phyloP scores from a whole-genome alignment of 1,284 basidiomycete species.

The Melanopsichium pennsylvanicum region DNA sequence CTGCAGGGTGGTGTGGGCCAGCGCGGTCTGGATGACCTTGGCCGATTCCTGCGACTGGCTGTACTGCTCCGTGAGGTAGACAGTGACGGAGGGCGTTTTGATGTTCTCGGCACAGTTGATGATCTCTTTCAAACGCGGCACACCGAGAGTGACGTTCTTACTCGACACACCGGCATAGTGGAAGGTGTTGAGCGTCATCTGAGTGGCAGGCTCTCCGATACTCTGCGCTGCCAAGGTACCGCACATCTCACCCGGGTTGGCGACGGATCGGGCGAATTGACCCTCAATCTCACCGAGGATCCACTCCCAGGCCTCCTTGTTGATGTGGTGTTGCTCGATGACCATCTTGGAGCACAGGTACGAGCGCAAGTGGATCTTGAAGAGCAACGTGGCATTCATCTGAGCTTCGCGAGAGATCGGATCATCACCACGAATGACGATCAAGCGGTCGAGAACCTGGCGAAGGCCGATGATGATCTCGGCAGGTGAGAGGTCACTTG shows the following conservation, averaged over 20 bases:
- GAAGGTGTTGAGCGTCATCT: constrained; percentile 99
- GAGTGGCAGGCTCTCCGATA: constrained; percentile 98
- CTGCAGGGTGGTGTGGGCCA: constrained; percentile 91
- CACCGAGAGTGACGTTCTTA: constrained; percentile 98
- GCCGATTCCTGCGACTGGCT: constrained; percentile 70
- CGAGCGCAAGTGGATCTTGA: constrained; percentile 74
- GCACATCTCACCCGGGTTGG: constrained; percentile 97
- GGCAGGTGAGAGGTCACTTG: constrained; percentile 86
- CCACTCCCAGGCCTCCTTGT: constrained; percentile 88
- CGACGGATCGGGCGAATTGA: constrained; percentile 77
- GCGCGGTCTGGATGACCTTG: constrained; percentile 88
- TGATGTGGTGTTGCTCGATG: constrained; percentile 63
- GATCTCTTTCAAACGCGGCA: constrained; percentile 96
- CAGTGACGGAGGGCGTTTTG: constrained; percentile 93
- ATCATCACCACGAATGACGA: constrained; percentile 80
- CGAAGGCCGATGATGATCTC: constrained; percentile 82
- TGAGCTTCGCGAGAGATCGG: constrained; percentile 78
- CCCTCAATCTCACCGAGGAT: constrained; percentile 91
- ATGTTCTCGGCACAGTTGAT: constrained; percentile 99
- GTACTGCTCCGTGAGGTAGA: constrained; percentile 72
- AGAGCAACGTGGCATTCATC: constrained; percentile 86
- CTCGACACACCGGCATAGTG: constrained; percentile 97
- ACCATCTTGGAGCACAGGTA: constrained; percentile 63
- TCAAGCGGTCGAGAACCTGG: constrained; percentile 51
- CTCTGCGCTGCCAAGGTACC: constrained; percentile 97